Percentiles rank a stretch among this genome's conserved stretches.
phyloP scores from a whole-genome alignment of 2,329 filamentous ascomycete genomes.

The Stylonectria norvegica region DNA sequence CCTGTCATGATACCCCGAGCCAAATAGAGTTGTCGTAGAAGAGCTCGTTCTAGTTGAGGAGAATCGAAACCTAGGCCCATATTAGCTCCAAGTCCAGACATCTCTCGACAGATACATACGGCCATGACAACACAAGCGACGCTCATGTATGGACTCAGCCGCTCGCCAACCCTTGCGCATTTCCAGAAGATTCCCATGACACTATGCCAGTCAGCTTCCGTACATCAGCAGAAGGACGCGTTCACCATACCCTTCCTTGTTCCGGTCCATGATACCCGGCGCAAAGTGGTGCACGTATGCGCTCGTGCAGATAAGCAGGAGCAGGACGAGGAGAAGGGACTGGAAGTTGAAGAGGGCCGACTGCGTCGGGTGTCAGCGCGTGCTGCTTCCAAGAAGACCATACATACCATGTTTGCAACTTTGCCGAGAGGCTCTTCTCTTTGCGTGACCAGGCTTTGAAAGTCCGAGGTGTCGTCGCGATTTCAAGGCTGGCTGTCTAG shows the following conservation, averaged over 20 bases:
- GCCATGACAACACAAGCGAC: conserved; percentile 93
- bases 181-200: conserved; percentile 93
- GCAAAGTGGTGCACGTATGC: conserved; percentile 90
- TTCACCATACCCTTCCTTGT: conserved; percentile 75
- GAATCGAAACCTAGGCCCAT: conserved; percentile 31
- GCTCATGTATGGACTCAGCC: conserved; percentile 92
- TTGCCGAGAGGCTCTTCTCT: conserved; percentile 1
- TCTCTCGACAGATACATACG: conserved; percentile 56
- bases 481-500: conserved; percentile 8
- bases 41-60: conserved; percentile 34
- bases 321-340: conserved; percentile 87
- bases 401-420: conserved; percentile 27
- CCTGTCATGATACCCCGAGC: conserved; percentile 21
- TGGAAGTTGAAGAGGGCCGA: conserved; percentile 99
- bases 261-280: conserved; percentile 84
- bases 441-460: not conserved
- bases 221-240: not conserved
- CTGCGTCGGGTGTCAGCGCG: conserved; percentile 43
- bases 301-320: conserved; percentile 93
- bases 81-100: conserved; percentile 6
- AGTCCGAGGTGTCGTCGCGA: conserved; percentile 8
- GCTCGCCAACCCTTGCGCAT: conserved; percentile 85
- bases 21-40: conserved; percentile 11
- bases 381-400: not conserved
- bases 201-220: conserved; percentile 38